Evolutionary conservation across 495 filamentous ascomycete species (phyloP), one percentile per base, ranked within the genome.

Genomic region (Evansstolkia leycettana): DNA sequence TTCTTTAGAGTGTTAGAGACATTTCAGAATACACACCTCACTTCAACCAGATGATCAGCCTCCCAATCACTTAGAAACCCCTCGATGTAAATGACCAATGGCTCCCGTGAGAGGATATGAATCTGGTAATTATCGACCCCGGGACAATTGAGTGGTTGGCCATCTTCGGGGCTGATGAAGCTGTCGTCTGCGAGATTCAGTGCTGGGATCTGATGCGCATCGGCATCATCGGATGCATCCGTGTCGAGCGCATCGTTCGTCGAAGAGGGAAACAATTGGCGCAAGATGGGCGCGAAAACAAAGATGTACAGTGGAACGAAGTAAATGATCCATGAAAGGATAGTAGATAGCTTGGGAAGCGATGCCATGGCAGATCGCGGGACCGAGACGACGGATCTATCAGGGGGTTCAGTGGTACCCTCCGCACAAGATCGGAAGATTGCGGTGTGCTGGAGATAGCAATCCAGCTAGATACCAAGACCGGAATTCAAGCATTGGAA

Each of bases 11-110:
- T n/a, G n/a, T n/a, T n/a, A 5, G 5, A 29, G 5, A 29, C 64
- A 38, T 28, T 23, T 26, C 10, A 17, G 28, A 11, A 28, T 19
- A 38, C 34, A 28, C 58, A 73, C 73, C 67, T 72, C 17, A 68
- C 54, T 5, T 60, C 40, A 2, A 75, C 46, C 6, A 78, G 40
- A 41, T 73, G 66, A 13, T 60, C 54, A 2, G 64, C 59, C 48
- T 78, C 74, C 0, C 45, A 36, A 3, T 42, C 46, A 10, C 56
- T 62, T 16, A 77, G 43, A 50, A 77, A 77, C 38, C 58, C 52
- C 50, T 71, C 62, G 33, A 77, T 62, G 46, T 77, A 77, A 5
- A 75, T 57, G 17, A 77, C 52, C 35, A 77, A 43, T 3, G 73
- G 73, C 9, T 69, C 55, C 11, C 55, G 52, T 7, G 59, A 65